Percentiles rank a stretch among this genome's conserved stretches.
phyloP scores from a whole-genome alignment of 2,329 filamentous ascomycete genomes.

The Aspergillus amoenus region DNA sequence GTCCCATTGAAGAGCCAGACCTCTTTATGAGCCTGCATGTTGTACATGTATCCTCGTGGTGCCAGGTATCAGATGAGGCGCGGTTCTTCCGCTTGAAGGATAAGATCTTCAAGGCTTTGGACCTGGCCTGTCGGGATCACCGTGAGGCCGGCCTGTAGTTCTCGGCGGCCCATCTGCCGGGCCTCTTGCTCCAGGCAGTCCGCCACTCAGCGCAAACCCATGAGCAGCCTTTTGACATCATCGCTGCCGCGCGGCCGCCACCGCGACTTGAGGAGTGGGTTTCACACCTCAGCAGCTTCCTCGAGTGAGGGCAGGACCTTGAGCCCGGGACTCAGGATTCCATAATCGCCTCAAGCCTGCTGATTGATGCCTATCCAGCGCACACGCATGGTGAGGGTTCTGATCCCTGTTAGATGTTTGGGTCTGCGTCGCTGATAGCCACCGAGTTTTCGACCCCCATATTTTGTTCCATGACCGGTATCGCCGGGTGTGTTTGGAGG shows the following conservation, averaged over 20 bases:
- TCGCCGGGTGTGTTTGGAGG: neutral
- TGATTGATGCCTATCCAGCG: slow-evolving; percentile 1
- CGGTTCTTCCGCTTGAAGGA: slow-evolving; percentile 6
- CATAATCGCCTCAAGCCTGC: slow-evolving; percentile 2
- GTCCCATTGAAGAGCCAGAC: neutral
- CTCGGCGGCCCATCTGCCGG: slow-evolving; percentile 3
- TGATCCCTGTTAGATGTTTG: neutral
- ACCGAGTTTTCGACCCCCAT: slow-evolving; percentile 1
- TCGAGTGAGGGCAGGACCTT: neutral
- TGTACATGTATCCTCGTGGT: neutral
- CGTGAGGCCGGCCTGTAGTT: neutral
- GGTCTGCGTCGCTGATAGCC: neutral
- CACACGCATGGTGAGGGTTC: slow-evolving; percentile 1
- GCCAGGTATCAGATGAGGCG: slow-evolving; percentile 2
- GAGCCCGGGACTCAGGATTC: neutral
- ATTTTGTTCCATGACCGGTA: slow-evolving; percentile 4
- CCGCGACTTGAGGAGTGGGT: neutral
- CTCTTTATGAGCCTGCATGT: neutral
- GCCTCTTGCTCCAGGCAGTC: neutral
- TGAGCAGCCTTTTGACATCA: neutral
- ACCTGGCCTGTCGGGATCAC: slow-evolving; percentile 4
- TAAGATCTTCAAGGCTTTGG: slow-evolving; percentile 6
- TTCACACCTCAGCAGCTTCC: neutral
- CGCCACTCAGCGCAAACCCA: neutral
- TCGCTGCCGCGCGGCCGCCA: neutral